Evolutionary conservation across 1,284 basidiomycete genomes (phyloP).

Genomic region (Puccinia coronata): DNA sequence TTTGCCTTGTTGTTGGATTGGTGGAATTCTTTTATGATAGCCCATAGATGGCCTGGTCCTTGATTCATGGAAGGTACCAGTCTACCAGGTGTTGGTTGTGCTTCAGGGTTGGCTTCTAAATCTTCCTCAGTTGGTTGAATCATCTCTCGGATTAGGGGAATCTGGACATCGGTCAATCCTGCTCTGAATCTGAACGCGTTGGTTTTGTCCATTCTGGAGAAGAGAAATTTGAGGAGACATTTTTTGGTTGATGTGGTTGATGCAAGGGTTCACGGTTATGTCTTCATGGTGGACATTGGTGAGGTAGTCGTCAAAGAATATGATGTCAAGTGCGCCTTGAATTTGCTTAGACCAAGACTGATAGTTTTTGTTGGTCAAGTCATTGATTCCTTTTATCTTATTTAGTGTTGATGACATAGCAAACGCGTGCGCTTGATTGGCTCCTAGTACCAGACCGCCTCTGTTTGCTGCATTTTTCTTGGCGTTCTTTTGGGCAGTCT

Average conservation of each 20-base stretch:
- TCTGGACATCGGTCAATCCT: background rate
- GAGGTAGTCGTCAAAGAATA: background rate
- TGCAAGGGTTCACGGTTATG: background rate
- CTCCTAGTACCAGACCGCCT: background rate
- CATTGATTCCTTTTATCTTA: background rate
- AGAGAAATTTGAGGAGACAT: background rate
- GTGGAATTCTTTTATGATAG: background rate
- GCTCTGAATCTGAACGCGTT: background rate
- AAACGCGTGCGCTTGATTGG: background rate
- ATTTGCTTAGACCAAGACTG: background rate
- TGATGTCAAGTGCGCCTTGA: background rate
- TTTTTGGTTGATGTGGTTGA: background rate
- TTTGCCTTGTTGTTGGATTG: background rate
- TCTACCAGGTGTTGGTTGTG: background rate
- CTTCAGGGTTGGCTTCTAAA: background rate
- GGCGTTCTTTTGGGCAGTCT: background rate
- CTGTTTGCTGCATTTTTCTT: background rate
- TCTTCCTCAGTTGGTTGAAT: background rate
- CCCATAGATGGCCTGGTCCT: background rate
- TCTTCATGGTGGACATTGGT: background rate
- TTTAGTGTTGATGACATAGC: background rate
- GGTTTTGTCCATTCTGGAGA: background rate
- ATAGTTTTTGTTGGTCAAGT: background rate
- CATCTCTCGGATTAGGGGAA: background rate
- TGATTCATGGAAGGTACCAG: background rate